Conservation (phyloP, 2,329 filamentous ascomycete species). For the Claviceps purpurea region DNA sequence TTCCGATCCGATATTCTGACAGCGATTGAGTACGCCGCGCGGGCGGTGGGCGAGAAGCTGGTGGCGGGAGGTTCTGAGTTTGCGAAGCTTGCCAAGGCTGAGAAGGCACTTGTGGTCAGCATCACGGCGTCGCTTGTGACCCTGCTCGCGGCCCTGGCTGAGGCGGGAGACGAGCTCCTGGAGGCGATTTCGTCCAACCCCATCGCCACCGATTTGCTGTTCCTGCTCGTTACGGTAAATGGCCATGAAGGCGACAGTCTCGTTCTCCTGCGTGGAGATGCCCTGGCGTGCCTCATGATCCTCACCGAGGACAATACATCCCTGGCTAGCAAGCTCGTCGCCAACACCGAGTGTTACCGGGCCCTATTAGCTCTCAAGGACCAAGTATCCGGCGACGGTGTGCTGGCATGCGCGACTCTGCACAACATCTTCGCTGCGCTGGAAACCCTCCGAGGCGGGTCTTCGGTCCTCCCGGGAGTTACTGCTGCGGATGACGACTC, state of each 20-base stretch:
- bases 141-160: constrained; percentile 39
- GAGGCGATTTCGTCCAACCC: constrained; percentile 36
- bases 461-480: constrained; percentile 11
- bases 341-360: constrained; percentile 32
- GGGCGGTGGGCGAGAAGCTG: constrained; percentile 32
- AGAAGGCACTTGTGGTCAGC: constrained; percentile 39
- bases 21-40: constrained; percentile 43
- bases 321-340: constrained; percentile 39
- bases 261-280: constrained; percentile 28
- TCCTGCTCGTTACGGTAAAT: constrained; percentile 35
- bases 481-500: constrained; percentile 16
- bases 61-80: constrained; percentile 27
- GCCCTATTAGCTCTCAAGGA: constrained; percentile 35
- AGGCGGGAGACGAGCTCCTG: constrained; percentile 48
- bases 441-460: constrained; percentile 10
- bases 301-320: constrained; percentile 46
- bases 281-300: constrained; percentile 41
- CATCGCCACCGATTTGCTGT: constrained; percentile 39
- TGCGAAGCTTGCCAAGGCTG: constrained; percentile 35
- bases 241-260: constrained; percentile 26
- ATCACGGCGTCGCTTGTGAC: constrained; percentile 40
- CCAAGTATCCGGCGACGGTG: constrained; percentile 32
- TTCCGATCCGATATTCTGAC: constrained; percentile 48
- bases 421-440: constrained; percentile 46
- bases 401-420: constrained; percentile 46